Evolutionary conservation across 768 basidiomycete genomes (phyloP), one percentile per base, ranked within the genome.

Genomic region (Collybia sordida): DNA sequence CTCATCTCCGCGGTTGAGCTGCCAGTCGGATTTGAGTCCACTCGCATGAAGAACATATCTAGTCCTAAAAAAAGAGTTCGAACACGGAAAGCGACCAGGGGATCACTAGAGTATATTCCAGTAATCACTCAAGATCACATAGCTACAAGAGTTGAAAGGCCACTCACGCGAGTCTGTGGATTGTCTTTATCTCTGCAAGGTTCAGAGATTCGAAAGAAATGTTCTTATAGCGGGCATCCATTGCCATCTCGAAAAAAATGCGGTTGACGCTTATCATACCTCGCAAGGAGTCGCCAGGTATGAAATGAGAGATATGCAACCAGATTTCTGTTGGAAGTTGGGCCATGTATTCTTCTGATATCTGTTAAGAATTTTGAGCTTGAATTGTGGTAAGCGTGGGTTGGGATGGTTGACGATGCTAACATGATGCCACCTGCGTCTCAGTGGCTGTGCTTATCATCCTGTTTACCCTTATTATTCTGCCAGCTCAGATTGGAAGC

Each of bases 281-380:
- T 8, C 27, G 38, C 6, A 72, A 52, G 1, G 62, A 55, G 23
- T 63, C 60, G 3, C 67, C 53, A 6, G 64, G 62, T 8, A 72
- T 45, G 37, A 64, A 68, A 12, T 59, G 45, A 3, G 63, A 50
- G 39, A 72, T 59, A 8, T 64, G 54, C 24, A 69, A 57, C 68
- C 64, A 70, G 8, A 74, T 44, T 38, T 74, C 71, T 2, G 56
- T 47, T 4, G 72, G 71, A 17, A 72, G 54, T n/a, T 36, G 47
- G 35, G 48, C 23, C 58, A 55, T 62, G 25, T 17, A 5, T 11
- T 38, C 21, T 7, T 15, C 31, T 37, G 14, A 25, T 47, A 18
- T 19, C 15, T 21, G 19, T 24, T n/a, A n/a, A n/a, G n/a, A 38
- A 47, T 31, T 8, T 45, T 21, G 43, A n/a, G n/a, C n/a, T n/a